A percentile compares a stretch with the other conserved stretches of the same genome.
Conservation (phyloP, 202 grass and related monocot genomes). For the Brachypodium distachyon region DNA sequence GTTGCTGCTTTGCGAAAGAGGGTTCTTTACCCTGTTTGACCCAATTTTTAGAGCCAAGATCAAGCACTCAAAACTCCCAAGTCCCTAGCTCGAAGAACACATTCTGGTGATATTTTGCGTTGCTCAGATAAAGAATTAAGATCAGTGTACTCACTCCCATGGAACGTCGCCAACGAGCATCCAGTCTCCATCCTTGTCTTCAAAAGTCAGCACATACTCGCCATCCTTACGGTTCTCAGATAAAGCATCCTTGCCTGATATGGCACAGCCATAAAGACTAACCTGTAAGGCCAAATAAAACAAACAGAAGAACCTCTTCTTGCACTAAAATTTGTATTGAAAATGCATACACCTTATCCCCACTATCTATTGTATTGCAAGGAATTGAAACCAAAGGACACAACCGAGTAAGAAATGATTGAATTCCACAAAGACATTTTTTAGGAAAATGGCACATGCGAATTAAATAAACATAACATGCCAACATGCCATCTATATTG, state of each 20-base stretch:
- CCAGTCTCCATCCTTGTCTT: slow-evolving; percentile 75
- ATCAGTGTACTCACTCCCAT: slow-evolving; percentile 48
- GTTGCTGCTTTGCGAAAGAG: not conserved
- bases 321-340: slow-evolving; percentile 28
- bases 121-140: not conserved
- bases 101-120: not conserved
- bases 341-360: not conserved
- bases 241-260: slow-evolving; percentile 40
- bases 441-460: not conserved
- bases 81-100: not conserved
- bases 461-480: not conserved
- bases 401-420: not conserved
- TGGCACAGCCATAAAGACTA: slow-evolving; percentile 51
- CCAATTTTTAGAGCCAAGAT: not conserved
- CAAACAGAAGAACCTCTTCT: slow-evolving; percentile 41
- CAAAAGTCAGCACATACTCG: slow-evolving; percentile 76
- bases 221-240: slow-evolving; percentile 37
- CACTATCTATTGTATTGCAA: not conserved
- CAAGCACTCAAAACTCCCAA: not conserved
- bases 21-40: not conserved
- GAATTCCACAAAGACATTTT: not conserved
- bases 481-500: not conserved
- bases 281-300: slow-evolving; percentile 47
- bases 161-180: slow-evolving; percentile 92
- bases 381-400: not conserved